Evolutionary conservation across 768 basidiomycete genomes (phyloP), one percentile per base, ranked within the genome.

Genomic region (Leccinum ochraceum): DNA sequence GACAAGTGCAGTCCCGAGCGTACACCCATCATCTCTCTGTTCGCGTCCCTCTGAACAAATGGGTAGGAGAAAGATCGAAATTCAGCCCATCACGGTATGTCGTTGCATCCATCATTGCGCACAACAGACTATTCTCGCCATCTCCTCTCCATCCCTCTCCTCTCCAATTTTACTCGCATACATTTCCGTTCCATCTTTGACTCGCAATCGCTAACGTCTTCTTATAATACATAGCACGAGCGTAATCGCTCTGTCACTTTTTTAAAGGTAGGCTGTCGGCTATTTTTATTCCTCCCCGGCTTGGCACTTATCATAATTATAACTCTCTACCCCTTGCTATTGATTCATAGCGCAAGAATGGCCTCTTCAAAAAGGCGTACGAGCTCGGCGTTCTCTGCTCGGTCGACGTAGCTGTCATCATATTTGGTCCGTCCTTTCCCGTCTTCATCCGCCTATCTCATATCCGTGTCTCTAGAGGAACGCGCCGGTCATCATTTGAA

Each of bases 181-280:
- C 56, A 63, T 63, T 61, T 60, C 55, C 60, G 63, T 72, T 70
- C 68, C 69, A 67, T 68, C 74, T 71, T 74, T 74, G 67, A 66
- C 72, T 53, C 60, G 11, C 54, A 66, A 66, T 63, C 69, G 71
- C 72, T 67, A 73, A 75, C 74, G 0, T n/a, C 56, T 37, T 69
- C 75, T 75, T 81, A 78, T 77, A 46, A 46, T 46, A 74, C 78
- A 77, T 81, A 94, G 91, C 89, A 94, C 78, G 92, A 94, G 78
- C 87, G 92, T 77, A 94, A 93, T 75, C 88, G 92, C 67, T 89
- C 90, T 63, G 92, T 94, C 73, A 94, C 92, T 67, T 94, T 93
- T 82, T 80, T 93, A 79, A 94, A 93, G 86, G 92, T 83, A 79
- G 67, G 80, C 56, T 72, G 76, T 79, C 78, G 79, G 78, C 84